Base-by-base conservation (phyloP, 2,329 filamentous ascomycete genomes). In the Fusarium dlaminii region DNA sequence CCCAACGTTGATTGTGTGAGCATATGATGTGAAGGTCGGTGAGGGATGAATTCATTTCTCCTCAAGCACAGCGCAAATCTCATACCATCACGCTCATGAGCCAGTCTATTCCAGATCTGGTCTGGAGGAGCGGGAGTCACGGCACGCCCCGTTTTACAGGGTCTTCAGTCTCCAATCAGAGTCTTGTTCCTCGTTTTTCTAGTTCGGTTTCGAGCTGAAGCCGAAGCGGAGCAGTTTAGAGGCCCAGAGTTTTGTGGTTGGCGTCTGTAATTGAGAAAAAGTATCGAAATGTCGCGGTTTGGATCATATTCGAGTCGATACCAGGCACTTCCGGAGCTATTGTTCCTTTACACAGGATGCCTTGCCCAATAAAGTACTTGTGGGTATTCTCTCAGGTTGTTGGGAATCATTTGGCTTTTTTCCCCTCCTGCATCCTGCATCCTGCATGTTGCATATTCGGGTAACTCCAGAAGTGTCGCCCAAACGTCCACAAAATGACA, bases 111-210 rank as follows among this genome's bases (percentile, higher is more conserved):
- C 64, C 62, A 46, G 45, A 74, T 54, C 15, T 39, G 62, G 61
- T 34, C 67, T 73, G 66, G 71, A 73, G 63, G 65, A 72, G 54
- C 75, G 75, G 75, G 75, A 78, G 59, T 72, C 72, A 77, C 74
- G 75, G 75, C 67, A 74, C 75, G 75, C 75, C 65, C 67, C 70
- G 65, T 63, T 57, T 39, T 55, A 55, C 17, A 30, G 39, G 56
- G 42, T 51, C 40, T 34, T 55, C 39, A 37, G 24, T 39, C 34
- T 58, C 73, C 73, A 78, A 75, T 78, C 73, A 74, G 42, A 49
- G 61, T 42, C 43, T 55, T 52, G 45, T 63, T 59, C 67, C 43
- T 65, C 36, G 46, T 29, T 57, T 37, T 37, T 32, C 56, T 59
- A 51, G 24, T 51, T 42, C 27, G 20, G 51, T 30, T 45, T 61